A percentile compares a stretch with the other conserved stretches of the same genome.
Evolutionary conservation across 2,329 filamentous ascomycete species (phyloP).

Genomic region (Aspergillus sp.): DNA sequence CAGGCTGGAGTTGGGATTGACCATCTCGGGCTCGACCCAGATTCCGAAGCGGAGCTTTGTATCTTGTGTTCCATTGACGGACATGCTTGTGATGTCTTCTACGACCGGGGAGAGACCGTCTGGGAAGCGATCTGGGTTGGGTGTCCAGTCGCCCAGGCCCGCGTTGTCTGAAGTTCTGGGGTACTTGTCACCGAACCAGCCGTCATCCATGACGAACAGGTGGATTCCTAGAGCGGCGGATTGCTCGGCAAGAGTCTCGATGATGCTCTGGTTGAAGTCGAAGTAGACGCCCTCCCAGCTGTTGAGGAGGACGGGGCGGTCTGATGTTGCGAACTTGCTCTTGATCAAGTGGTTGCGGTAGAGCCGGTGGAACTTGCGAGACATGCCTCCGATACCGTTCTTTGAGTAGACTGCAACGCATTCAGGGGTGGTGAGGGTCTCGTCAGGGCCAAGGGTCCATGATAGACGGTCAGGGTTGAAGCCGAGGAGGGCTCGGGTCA

Average conservation of each 20-base stretch:
- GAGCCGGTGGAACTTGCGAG: constrained; percentile 60
- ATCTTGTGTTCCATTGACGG: constrained; percentile 42
- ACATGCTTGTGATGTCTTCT: constrained; percentile 51
- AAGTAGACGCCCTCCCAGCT: constrained; percentile 66
- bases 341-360: constrained; percentile 63
- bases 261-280: constrained; percentile 56
- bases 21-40: constrained; percentile 70
- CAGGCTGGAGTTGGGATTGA: constrained; percentile 61
- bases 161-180: constrained; percentile 58
- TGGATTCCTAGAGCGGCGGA: constrained; percentile 61
- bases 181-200: constrained; percentile 66
- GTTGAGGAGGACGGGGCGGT: constrained; percentile 60
- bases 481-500: constrained; percentile 61
- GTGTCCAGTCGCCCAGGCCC: constrained; percentile 64
- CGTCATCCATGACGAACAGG: constrained; percentile 66
- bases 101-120: constrained; percentile 56
- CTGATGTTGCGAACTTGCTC: constrained; percentile 54
- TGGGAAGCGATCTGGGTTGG: constrained; percentile 60
- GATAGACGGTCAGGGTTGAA: constrained; percentile 63
- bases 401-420: constrained; percentile 63
- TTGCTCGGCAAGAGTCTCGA: constrained; percentile 28
- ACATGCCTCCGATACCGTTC: constrained; percentile 61
- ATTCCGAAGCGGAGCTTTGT: constrained; percentile 60
- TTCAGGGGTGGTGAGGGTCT: constrained; percentile 62
- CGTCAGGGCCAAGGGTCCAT: constrained; percentile 56